Evolutionary conservation across 331 rosid genomes (phyloP), one percentile per base, ranked within the genome.

Genomic region (Spiraea crenata): DNA sequence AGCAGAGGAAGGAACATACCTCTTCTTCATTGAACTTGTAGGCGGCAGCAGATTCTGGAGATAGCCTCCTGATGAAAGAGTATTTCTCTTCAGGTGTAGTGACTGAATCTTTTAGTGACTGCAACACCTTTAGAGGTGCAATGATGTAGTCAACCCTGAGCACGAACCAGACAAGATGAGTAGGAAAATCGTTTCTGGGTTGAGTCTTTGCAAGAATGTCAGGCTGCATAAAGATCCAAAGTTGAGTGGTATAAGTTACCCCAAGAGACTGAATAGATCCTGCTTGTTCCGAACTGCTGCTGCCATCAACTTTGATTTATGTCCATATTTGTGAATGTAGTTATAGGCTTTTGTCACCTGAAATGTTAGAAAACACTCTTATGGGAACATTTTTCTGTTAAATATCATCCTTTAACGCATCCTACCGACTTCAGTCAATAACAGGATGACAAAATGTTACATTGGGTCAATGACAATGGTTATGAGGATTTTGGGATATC

Each of bases 281-380:
- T 93, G 99, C 83, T 93, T 91, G 75, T 93, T 93, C 75, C 99
- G 91, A 70, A 93, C 96, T 37, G 97, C 99, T 38, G 96, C 97
- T 17, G 99, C 99, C 96, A 93, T 93, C 90, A 93, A 76, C 87
- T 91, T 93, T 63, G 99, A 93, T 80, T 82, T 93, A 45, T 86
- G 89, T 71, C 96, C 92, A 83, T 89, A 79, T 77, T 91, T 91
- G 96, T 91, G 96, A 74, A 93, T 93, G 83, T 91, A 93, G 80
- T 87, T 91, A 82, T 93, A 91, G 49, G 97, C 84, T 84, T 93
- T 93, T 72, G 92, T 80, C 83, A 78, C 91, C 99, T 93, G 84
- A 70, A 83, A 74, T 14, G 52, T 45, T 20, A 69, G 31, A 68
- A 73, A 37, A 15, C 34, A 31, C 35, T 65, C 52, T 42, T 8